Base-by-base conservation (phyloP, 2,329 filamentous ascomycete species). In the Bipolaris bicolor region DNA sequence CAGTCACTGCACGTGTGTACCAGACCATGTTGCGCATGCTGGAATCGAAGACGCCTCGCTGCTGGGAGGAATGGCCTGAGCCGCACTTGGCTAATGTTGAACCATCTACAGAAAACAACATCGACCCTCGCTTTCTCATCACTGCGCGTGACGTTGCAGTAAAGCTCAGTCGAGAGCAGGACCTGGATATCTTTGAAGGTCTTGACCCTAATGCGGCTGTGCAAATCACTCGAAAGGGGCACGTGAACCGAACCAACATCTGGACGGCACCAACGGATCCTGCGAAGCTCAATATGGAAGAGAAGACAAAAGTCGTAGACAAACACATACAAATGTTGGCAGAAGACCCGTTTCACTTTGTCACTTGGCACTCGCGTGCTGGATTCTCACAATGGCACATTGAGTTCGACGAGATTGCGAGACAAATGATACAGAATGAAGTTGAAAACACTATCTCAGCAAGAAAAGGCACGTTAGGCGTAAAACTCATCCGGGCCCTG, bases 401-500 rank as follows among this genome's bases (percentile, higher is more conserved):
- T 5, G 88, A 97, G 69, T 96, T 95, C 71, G 82, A 85, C n/a
- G 82, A 84, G 7, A 81, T 98, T 3, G 83, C 91, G 49, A 83
- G 86, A 41, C 83, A 84, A 49, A 80, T 98, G 33, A 88, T 90
- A 43, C 88, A 93, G 68, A 79, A 85, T 5, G 92, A 97, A 73
- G 81, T 98, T 29, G 92, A 97, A 74, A 87, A 88, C 13, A 88
- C 92, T 40, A 89, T 98, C 54, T 86, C 90, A 61, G 86, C 91
- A 4, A 86, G 87, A 2, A 92, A 91, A 66, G 92, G 92, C 7
- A 84, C 86, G 7, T 82, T 90, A 45, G 92, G 92, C 0, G 84
- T 94, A 16, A 90, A 94, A 7, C 82, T 99, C n/a, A 85, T 92
- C 18, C 89, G 92, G 18, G 92, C 98, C 53, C 83, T 99, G 18